Percentiles rank a stretch among this genome's conserved stretches.
Evolutionary conservation across 768 basidiomycete genomes (phyloP).

Genomic region (Boletus pseudopeckii): DNA sequence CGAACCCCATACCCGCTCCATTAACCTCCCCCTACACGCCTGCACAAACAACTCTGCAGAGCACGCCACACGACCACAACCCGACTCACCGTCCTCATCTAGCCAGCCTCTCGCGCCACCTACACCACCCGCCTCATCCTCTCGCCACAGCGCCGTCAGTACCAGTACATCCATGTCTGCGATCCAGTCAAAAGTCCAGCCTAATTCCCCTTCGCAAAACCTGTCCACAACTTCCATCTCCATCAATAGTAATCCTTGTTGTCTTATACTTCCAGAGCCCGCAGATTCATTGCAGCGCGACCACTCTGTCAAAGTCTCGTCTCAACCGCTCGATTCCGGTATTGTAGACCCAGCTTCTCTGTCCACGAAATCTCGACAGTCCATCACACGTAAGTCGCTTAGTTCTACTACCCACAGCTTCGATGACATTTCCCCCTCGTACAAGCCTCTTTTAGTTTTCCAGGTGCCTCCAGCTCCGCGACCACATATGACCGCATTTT

Average conservation of each 20-base stretch:
- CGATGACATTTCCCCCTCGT: slow-evolving; percentile 3
- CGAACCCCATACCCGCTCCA: slow-evolving; percentile 7
- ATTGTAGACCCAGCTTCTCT: slow-evolving; percentile 8
- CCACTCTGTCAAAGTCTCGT: slow-evolving; percentile 6
- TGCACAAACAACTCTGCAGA: slow-evolving; percentile 4
- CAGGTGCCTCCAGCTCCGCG: slow-evolving; percentile 10
- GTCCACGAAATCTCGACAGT: slow-evolving; percentile 7
- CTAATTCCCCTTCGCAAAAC: slow-evolving; percentile 22
- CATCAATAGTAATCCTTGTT: slow-evolving; percentile 15
- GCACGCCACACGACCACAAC: slow-evolving; percentile 1
- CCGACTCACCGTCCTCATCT: slow-evolving; percentile 12
- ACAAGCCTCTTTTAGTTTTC: slow-evolving; percentile 27
- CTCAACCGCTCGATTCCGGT: slow-evolving; percentile 13
- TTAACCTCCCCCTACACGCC: slow-evolving; percentile 3
- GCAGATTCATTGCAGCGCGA: slow-evolving; percentile 3
- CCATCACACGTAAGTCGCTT: slow-evolving; percentile 27
- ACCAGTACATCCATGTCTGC: slow-evolving; percentile 16
- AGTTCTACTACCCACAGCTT: not conserved
- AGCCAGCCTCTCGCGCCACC: slow-evolving; percentile 22
- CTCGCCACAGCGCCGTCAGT: slow-evolving; percentile 6
- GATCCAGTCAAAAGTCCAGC: slow-evolving; percentile 17
- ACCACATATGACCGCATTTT: slow-evolving; percentile 13
- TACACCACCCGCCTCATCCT: slow-evolving; percentile 7
- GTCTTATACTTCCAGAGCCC: slow-evolving; percentile 18
- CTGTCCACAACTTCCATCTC: slow-evolving; percentile 8